Base-by-base conservation (phyloP, 441 rosid genomes). In the Pelargonium cotyledonis region DNA sequence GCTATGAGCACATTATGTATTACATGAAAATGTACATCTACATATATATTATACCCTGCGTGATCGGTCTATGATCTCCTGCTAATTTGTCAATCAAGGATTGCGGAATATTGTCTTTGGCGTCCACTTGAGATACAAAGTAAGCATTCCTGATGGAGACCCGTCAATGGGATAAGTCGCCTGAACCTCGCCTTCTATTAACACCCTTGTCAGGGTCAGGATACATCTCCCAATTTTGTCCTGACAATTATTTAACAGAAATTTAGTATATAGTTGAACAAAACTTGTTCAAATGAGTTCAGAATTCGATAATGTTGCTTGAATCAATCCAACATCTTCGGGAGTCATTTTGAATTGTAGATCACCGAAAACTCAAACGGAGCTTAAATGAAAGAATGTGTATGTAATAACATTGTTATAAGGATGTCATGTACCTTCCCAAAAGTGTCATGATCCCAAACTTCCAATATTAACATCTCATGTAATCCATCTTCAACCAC, bases 401-500 rank as follows among this genome's bases (percentile, higher is more conserved):
- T 9, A 16, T 35, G n/a, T n/a, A 23, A 43, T 8, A 16, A 51
- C 63, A 70, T 47, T 14, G 14, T 11, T 46, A 47, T 15, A n/a
- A 47, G 73, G 18, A 19, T 14, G 26, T n/a, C 46, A 67, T 5
- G 11, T 81, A 92, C 98, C 92, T 95, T 95, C 63, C 90, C 92
- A 51, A 92, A 95, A 29, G 90, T 81, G 74, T 85, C 93, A 67
- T 86, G 90, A 70, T 92, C 97, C 79, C 82, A 89, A 1, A 89
- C 85, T 70, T 89, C 95, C 55, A 85, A 5, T 16, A 87, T 80
- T 64, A 92, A 58, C 78, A 92, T 84, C 60, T 92, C 97, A 68
- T 88, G 97, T 51, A 85, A 72, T 35, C 85, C 97, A 80, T 88
- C 89, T 82, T 92, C 96, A 70, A 83, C 91, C 10, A 87, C 93